Evolutionary conservation across 2,329 filamentous ascomycete species (phyloP).

Genomic region (Alternaria sp.): DNA sequence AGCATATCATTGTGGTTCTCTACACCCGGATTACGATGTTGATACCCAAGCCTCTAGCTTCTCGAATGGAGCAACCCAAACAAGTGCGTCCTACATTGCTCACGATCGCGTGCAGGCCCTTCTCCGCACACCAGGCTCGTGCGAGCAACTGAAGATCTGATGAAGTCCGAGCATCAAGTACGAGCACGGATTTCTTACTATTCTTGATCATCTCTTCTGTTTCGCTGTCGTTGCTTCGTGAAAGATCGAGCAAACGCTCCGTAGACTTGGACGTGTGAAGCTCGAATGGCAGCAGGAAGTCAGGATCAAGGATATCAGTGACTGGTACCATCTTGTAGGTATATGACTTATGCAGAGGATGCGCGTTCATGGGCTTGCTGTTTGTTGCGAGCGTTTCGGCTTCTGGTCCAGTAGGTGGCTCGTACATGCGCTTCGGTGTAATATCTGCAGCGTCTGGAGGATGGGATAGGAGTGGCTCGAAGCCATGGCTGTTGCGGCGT

Average conservation of each 20-base stretch:
- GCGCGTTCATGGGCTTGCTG: constrained; percentile 40
- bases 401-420: constrained; percentile 25
- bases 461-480: constrained; percentile 46
- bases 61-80: constrained; percentile 76
- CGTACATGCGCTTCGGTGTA: constrained; percentile 38
- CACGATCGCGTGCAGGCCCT: constrained; percentile 77
- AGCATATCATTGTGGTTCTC: not conserved
- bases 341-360: constrained; percentile 54
- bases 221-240: constrained; percentile 19
- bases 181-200: constrained; percentile 46
- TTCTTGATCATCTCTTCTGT: constrained; percentile 18
- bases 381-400: constrained; percentile 11
- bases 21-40: constrained; percentile 66
- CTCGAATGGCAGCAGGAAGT: constrained; percentile 40
- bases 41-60: constrained; percentile 76
- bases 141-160: constrained; percentile 75
- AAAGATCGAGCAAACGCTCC: constrained; percentile 24
- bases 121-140: constrained; percentile 76
- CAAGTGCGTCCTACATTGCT: constrained; percentile 74
- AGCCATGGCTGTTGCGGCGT: constrained; percentile 47
- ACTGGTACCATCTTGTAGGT: constrained; percentile 49
- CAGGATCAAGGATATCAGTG: constrained; percentile 38
- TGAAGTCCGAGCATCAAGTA: constrained; percentile 64
- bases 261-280: constrained; percentile 27
- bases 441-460: constrained; percentile 41